phyloP scores from a whole-genome alignment of 2,329 filamentous ascomycete genomes.

The Aspergillus unguis region DNA sequence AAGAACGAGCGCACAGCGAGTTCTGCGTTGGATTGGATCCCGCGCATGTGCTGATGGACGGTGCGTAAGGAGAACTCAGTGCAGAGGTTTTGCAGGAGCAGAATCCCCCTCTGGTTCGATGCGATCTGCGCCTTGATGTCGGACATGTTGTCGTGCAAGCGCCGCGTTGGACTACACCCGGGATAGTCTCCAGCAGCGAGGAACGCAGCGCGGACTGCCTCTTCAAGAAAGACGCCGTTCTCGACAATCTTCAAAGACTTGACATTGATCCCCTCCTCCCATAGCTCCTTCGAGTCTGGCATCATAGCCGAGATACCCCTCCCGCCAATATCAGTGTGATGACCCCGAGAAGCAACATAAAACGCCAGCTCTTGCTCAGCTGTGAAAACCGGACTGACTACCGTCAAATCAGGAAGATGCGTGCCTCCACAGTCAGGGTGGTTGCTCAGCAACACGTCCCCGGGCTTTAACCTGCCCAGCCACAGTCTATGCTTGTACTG shows the following conservation, averaged over 20 bases:
- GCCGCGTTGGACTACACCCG: constrained; percentile 74
- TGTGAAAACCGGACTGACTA: constrained; percentile 73
- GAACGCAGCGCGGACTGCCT: constrained; percentile 67
- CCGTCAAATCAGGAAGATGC: constrained; percentile 78
- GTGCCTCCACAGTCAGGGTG: constrained; percentile 82
- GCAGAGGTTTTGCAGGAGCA: not conserved
- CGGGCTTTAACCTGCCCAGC: constrained; percentile 71
- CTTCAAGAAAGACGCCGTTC: constrained; percentile 73
- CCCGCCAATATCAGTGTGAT: constrained; percentile 81
- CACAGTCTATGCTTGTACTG: constrained; percentile 74
- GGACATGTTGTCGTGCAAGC: constrained; percentile 77
- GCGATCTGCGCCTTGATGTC: constrained; percentile 84
- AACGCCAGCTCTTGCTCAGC: constrained; percentile 66
- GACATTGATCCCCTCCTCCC: constrained; percentile 48
- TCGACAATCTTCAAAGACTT: constrained; percentile 62
- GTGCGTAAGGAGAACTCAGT: constrained; percentile 67
- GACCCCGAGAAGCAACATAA: constrained; percentile 75
- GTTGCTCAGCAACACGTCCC: constrained; percentile 79
- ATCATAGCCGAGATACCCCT: constrained; percentile 82
- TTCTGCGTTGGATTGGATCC: constrained; percentile 77
- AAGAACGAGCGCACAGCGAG: constrained; percentile 69
- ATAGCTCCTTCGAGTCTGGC: constrained; percentile 48
- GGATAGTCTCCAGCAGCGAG: constrained; percentile 68
- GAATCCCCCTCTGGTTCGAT: constrained; percentile 74
- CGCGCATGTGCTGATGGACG: constrained; percentile 79